A percentile compares a stretch with the other conserved stretches of the same genome.
Evolutionary conservation across 768 basidiomycete species (phyloP).

Genomic region (Termitomyces sp.): DNA sequence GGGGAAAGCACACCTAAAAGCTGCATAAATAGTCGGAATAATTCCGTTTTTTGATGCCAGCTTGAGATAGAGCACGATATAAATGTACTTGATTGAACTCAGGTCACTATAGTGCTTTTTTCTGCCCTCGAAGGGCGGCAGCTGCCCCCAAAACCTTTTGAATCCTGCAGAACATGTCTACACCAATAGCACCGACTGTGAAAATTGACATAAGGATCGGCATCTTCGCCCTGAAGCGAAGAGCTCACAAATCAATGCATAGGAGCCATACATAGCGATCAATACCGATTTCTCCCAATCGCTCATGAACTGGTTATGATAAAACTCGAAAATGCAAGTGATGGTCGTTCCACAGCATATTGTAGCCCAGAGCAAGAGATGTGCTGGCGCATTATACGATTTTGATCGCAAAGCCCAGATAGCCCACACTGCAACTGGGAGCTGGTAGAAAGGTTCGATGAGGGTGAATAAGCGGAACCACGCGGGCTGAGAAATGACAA

Average conservation of each 20-base stretch:
- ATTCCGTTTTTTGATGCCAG: neutral
- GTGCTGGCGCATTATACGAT: conserved; percentile 15
- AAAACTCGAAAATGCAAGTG: conserved; percentile 18
- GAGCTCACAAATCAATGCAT: conserved; percentile 13
- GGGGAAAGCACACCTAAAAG: neutral
- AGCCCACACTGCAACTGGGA: conserved; percentile 17
- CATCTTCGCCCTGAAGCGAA: neutral
- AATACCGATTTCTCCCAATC: conserved; percentile 13
- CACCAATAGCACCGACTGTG: conserved; percentile 14
- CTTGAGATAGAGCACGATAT: neutral
- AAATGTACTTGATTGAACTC: neutral
- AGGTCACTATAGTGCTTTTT: neutral
- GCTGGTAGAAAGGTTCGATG: conserved; percentile 16
- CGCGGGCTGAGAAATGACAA: conserved; percentile 15
- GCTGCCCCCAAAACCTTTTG: conserved; percentile 10
- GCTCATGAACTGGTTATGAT: conserved; percentile 17
- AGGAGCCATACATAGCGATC: conserved; percentile 15
- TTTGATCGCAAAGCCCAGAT: conserved; percentile 16
- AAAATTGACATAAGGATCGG: neutral
- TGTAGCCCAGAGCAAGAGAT: conserved; percentile 16
- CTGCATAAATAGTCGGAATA: neutral
- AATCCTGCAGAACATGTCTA: conserved; percentile 19
- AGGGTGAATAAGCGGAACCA: conserved; percentile 20
- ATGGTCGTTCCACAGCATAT: conserved; percentile 15
- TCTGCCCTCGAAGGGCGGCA: neutral